Evolutionary conservation across 108 stramenopile species (phyloP), one percentile per base, ranked within the genome.

Genomic region (Parietichytrium sp.): DNA sequence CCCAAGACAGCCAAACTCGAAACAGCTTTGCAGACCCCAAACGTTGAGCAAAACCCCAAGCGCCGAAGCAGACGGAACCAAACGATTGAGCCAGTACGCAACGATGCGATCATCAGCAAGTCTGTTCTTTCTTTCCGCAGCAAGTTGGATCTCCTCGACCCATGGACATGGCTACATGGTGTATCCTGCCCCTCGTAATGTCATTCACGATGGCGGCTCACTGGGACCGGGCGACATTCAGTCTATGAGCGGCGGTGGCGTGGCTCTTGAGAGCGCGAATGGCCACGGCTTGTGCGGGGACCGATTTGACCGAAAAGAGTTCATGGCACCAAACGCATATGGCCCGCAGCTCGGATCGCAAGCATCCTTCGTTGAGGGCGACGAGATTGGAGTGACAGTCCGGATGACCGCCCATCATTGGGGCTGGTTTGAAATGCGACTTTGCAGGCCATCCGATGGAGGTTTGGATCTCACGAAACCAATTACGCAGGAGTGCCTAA

Each of bases 321-420:
- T 72, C 20, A 72, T 72, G 61, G 61, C 61, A 20, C 61, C 61
- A n/a, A 72, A 72, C 61, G 20, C 18, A n/a, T 72, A 72, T 72
- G 61, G 61, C 25, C 61, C 61, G 15, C 36, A n/a, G n/a, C n/a
- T 42, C 20, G 61, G 45, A 6, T 42, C 61, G 33, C 61, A 72
- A 45, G 42, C 45, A 42, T 45, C 61, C 61, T 33, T 25, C 6
- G 36, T 45, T 25, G 33, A 33, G 0, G 61, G 61, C 1, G 20
- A 72, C 1, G 61, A 72, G 36, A 16, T 72, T 6, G 61, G 45
- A 2, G 45, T 72, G 38, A 16, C 36, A 42, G 61, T 72, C 13
- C 13, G 45, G 61, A 72, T 72, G 38, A 72, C 61, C 20, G 61
- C 61, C 38, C 61, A 72, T 25, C 61, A 72, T 27, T 72, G 61